These are phyloP conservation scores for Ganoderma multipileum DNA, from an alignment of 1,284 basidiomycete genomes.

Conservation along the genomic window DNA sequence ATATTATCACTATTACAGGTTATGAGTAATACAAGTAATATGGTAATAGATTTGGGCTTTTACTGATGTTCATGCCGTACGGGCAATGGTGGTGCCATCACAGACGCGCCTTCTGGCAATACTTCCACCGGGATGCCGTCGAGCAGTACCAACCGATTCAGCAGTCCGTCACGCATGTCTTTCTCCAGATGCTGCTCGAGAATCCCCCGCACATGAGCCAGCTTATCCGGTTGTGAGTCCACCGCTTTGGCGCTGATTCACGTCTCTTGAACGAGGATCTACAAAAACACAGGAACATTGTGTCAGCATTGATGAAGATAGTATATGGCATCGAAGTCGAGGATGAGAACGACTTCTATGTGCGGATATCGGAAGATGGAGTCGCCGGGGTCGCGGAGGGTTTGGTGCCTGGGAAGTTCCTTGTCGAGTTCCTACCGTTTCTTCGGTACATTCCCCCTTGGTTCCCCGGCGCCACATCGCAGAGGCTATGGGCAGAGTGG, in stretches of 20 bases:
- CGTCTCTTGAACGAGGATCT: background rate
- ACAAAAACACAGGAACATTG: background rate
- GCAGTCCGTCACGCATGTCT: slow-evolving; percentile 5
- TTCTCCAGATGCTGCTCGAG: slow-evolving; percentile 17
- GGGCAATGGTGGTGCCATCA: slow-evolving; percentile 16
- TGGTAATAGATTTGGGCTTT: too few species aligned
- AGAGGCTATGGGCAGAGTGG: slow-evolving; percentile 15
- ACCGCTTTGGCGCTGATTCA: background rate
- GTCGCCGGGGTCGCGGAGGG: background rate
- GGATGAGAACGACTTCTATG: slow-evolving; percentile 15
- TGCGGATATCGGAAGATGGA: slow-evolving; percentile 11
- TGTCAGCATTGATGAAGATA: slow-evolving; percentile 19
- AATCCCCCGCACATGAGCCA: slow-evolving; percentile 1
- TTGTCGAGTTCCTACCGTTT: slow-evolving; percentile 24
- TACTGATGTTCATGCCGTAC: slow-evolving; percentile 19
- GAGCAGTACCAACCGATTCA: slow-evolving; percentile 14
- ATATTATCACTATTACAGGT: too few species aligned
- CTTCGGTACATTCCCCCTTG: slow-evolving; percentile 25
- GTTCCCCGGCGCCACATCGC: slow-evolving; percentile 24
- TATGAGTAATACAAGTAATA: too few species aligned
- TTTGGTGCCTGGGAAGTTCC: slow-evolving; percentile 19
- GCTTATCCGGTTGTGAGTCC: slow-evolving; percentile 15
- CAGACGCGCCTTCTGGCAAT: slow-evolving; percentile 17
- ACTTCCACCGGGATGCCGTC: slow-evolving; percentile 18
- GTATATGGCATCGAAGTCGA: slow-evolving; percentile 24